Evolutionary conservation across 1,139 yeast species (phyloP), one percentile per base, ranked within the genome.

Genomic region (Candida gigantensis): DNA sequence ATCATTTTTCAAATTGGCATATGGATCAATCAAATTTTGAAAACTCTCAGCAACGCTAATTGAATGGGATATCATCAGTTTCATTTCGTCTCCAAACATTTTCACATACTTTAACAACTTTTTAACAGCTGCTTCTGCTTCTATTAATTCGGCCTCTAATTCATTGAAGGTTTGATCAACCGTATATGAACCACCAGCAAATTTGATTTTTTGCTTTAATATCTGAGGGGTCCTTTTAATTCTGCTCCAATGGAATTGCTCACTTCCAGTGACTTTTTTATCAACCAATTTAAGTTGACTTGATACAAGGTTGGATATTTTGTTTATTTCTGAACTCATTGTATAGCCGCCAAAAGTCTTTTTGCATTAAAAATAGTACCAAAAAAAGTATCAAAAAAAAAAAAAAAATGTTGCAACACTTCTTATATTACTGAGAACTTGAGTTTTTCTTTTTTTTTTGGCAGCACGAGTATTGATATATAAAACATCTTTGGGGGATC

Each of bases 111-210:
- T 24, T 6, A 32, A 7, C 13, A 40, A 18, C 10, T 24, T 30
- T 17, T 32, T 36, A 6, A 32, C 15, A 9, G 24, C 12, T 5
- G 15, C 15, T 12, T 41, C 46, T 23, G 37, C 35, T 12, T 15
- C 25, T 10, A 25, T 20, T 15, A 48, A 32, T 32, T 47, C 50
- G 6, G 45, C 43, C 7, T 56, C 42, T 11, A 62, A 36, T 1
- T 30, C 42, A 31, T 71, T 68, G 44, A 68, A 72, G 12, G 60
- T 65, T 41, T 63, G 69, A 48, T 74, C 79, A 6, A 54, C 43
- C 0, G 70, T 65, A 25, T 50, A 53, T 3, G 63, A 52, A 14
- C 43, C 42, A 14, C 43, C 47, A 2, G 63, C 65, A 19, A 51
- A 37, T 21, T 56, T 59, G 13, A 60, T 49, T 34, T 58, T 65